Evolutionary conservation across 495 filamentous ascomycete genomes (phyloP).

Genomic region (Penicillium flavigenum): DNA sequence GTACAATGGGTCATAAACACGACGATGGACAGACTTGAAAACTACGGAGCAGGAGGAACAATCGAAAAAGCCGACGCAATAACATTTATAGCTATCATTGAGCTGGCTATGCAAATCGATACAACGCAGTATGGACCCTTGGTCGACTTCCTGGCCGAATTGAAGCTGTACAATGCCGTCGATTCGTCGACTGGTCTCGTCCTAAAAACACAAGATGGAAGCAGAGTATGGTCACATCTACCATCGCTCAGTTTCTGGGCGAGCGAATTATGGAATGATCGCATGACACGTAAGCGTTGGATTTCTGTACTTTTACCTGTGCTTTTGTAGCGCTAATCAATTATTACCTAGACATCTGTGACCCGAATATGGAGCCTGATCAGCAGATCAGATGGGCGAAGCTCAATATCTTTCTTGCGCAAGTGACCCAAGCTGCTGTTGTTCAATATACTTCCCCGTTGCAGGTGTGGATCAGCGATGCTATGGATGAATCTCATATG

Average conservation of each 20-base stretch:
- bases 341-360: not conserved
- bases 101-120: conserved; percentile 4
- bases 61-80: conserved; percentile 5
- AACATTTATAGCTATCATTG: not conserved
- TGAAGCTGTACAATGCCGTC: conserved; percentile 6
- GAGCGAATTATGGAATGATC: not conserved
- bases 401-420: conserved; percentile 1
- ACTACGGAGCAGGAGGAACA: not conserved
- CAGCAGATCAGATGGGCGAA: conserved; percentile 8
- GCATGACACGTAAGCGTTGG: not conserved
- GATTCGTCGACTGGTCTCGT: conserved; percentile 3
- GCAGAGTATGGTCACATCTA: conserved; percentile 4
- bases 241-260: not conserved
- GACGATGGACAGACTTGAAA: conserved; percentile 6
- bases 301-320: not conserved
- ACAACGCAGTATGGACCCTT: not conserved
- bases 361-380: not conserved
- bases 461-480: conserved; percentile 4
- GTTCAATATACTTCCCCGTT: not conserved
- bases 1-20: conserved; percentile 3
- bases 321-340: not conserved
- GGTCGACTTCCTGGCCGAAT: not conserved
- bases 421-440: conserved; percentile 1
- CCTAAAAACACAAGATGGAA: conserved; percentile 1
- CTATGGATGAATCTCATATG: conserved; percentile 2